These are phyloP conservation scores for Rhipidocladum racemiflorum DNA, from an alignment of 176 grass and related monocot genomes.

Conservation along the genomic window DNA sequence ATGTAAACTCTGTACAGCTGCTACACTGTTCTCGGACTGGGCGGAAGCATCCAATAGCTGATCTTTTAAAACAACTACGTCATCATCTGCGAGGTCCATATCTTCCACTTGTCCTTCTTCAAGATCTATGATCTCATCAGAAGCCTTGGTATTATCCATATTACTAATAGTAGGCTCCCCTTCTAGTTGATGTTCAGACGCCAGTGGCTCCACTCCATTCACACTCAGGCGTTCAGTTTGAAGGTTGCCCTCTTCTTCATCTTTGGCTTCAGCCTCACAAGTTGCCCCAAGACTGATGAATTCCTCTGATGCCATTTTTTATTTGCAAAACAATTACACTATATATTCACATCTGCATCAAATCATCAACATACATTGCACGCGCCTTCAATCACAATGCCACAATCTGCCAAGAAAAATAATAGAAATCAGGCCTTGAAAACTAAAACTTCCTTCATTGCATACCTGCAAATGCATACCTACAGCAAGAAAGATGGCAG, in stretches of 20 bases:
- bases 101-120: constrained; percentile 51
- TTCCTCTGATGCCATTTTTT: constrained; percentile 48
- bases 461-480: not conserved
- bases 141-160: not conserved
- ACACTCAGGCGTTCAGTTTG: not conserved
- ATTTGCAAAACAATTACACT: not conserved
- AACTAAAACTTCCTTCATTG: not conserved
- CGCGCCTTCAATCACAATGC: not conserved
- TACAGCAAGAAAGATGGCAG: not conserved
- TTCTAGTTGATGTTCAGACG: constrained; percentile 20
- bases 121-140: constrained; percentile 18
- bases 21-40: constrained; percentile 20
- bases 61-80: constrained; percentile 38
- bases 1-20: constrained; percentile 14
- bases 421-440: not conserved
- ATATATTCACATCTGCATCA: not conserved
- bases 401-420: not conserved
- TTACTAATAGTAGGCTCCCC: not conserved
- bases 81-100: constrained; percentile 80
- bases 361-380: not conserved
- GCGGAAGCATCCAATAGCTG: constrained; percentile 26
- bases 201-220: constrained; percentile 21
- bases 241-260: not conserved
- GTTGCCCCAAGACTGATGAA: constrained; percentile 59
- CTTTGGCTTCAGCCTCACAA: constrained; percentile 24